Evolutionary conservation across 2,329 filamentous ascomycete species (phyloP).

Genomic region (Chrysosphaeria jannelii): DNA sequence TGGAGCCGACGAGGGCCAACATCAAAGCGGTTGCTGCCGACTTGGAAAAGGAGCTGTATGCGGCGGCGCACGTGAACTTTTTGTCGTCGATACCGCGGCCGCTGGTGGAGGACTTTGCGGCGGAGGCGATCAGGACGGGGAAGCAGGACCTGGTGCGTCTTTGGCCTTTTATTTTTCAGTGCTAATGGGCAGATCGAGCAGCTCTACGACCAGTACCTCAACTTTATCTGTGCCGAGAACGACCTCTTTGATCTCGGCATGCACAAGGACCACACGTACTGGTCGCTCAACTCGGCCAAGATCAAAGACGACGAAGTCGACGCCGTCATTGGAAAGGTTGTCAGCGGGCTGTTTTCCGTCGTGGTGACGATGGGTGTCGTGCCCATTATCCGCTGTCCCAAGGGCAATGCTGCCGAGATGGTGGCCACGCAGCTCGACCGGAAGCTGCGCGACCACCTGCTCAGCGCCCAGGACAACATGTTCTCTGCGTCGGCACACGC

Average conservation of each 20-base stretch:
- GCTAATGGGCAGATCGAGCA: constrained; percentile 39
- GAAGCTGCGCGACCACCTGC: constrained; percentile 80
- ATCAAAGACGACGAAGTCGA: constrained; percentile 80
- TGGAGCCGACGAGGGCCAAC: constrained; percentile 64
- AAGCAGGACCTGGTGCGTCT: constrained; percentile 32
- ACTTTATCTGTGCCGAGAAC: constrained; percentile 87
- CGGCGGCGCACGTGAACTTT: constrained; percentile 89
- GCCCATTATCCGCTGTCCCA: constrained; percentile 82
- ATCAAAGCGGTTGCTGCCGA: constrained; percentile 60
- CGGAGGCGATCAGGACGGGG: constrained; percentile 54
- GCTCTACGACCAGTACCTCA: constrained; percentile 86
- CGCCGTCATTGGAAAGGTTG: constrained; percentile 61
- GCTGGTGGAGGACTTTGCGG: constrained; percentile 78
- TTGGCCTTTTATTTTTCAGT: too few relatives aligned
- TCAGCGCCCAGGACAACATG: constrained; percentile 93
- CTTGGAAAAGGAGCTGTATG: constrained; percentile 63
- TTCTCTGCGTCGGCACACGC: constrained; percentile 44
- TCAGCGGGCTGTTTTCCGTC: constrained; percentile 78
- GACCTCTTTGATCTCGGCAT: constrained; percentile 86
- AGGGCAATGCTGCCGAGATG: constrained; percentile 75
- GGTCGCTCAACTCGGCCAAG: constrained; percentile 79
- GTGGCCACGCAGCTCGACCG: constrained; percentile 83
- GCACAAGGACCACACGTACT: constrained; percentile 73
- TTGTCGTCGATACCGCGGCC: constrained; percentile 75
- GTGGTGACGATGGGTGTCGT: constrained; percentile 95